These are phyloP conservation scores for Blastobotrys malaysiensis DNA, from an alignment of 1,139 yeast species.

Conservation along the genomic window DNA sequence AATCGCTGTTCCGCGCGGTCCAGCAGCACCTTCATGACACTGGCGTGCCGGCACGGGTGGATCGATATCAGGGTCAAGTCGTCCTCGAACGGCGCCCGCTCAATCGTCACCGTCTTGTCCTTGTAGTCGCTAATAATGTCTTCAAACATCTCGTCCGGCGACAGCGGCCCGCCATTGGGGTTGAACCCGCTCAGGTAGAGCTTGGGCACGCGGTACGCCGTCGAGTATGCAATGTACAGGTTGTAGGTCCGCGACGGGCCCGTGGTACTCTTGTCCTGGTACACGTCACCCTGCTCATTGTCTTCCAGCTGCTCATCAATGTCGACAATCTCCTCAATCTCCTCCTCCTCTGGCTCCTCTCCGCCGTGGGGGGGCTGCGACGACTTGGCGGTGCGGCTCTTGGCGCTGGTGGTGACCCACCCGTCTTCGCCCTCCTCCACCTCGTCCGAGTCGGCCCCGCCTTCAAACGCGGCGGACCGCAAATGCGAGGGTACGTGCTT, in stretches of 20 bases:
- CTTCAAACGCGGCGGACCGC: conserved; percentile 60
- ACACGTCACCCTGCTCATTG: conserved; percentile 23
- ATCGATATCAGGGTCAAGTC: conserved; percentile 82
- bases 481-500: conserved; percentile 82
- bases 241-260: conserved; percentile 48
- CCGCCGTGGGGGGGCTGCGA: not conserved
- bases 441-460: conserved; percentile 35
- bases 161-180: conserved; percentile 74
- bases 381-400: not conserved
- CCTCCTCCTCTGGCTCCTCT: conserved; percentile 23
- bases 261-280: conserved; percentile 17
- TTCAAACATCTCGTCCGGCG: conserved; percentile 89
- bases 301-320: conserved; percentile 30
- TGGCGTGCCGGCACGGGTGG: conserved; percentile 94
- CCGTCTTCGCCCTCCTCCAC: conserved; percentile 49
- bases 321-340: conserved; percentile 27
- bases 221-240: conserved; percentile 83
- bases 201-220: conserved; percentile 94
- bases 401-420: conserved; percentile 41
- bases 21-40: conserved; percentile 86
- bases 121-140: conserved; percentile 89
- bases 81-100: conserved; percentile 76
- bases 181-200: conserved; percentile 86
- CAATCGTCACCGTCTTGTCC: conserved; percentile 95
- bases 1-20: conserved; percentile 49